Percentiles rank a stretch among this genome's conserved stretches.
phyloP scores from a whole-genome alignment of 345 rosid genomes.

The Nasturtium officinale region DNA sequence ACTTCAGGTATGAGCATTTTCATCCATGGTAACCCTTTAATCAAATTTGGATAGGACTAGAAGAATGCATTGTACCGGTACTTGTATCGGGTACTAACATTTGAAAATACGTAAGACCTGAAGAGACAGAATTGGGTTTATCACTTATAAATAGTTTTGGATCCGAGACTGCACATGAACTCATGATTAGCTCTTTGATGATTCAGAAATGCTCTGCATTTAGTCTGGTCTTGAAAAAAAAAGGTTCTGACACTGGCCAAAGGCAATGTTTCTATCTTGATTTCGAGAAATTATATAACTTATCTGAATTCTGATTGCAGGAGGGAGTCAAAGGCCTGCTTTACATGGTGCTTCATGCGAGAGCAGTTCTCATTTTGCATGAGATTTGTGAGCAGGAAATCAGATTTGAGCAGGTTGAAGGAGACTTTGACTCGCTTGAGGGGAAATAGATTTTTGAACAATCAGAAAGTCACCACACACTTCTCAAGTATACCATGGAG shows the following conservation, averaged over 20 bases:
- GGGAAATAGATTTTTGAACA: slow-evolving; percentile 97
- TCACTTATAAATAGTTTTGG: not conserved
- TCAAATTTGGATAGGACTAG: not conserved
- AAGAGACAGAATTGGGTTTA: not conserved
- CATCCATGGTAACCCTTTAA: not conserved
- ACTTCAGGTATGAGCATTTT: slow-evolving; percentile 67
- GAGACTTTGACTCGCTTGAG: slow-evolving; percentile 85
- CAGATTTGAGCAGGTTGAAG: slow-evolving; percentile 89
- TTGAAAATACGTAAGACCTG: not conserved
- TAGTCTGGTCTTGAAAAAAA: slow-evolving; percentile 1
- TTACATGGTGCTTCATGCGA: slow-evolving; percentile 97
- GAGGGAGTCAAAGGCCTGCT: slow-evolving; percentile 95
- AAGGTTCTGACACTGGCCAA: slow-evolving; percentile 13
- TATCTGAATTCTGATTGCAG: slow-evolving; percentile 46
- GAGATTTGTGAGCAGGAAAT: slow-evolving; percentile 84
- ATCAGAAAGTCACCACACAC: slow-evolving; percentile 85
- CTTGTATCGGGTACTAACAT: slow-evolving; percentile 5
- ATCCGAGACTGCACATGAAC: not conserved
- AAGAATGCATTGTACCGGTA: not conserved
- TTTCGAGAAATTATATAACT: not conserved
- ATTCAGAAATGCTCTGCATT: slow-evolving; percentile 19
- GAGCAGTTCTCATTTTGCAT: slow-evolving; percentile 83
- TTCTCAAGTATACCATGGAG: slow-evolving; percentile 83
- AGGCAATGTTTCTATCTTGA: slow-evolving; percentile 3
- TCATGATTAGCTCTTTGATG: not conserved